Conservation (phyloP, 1,284 basidiomycete species). For the Puccinia coronata region DNA sequence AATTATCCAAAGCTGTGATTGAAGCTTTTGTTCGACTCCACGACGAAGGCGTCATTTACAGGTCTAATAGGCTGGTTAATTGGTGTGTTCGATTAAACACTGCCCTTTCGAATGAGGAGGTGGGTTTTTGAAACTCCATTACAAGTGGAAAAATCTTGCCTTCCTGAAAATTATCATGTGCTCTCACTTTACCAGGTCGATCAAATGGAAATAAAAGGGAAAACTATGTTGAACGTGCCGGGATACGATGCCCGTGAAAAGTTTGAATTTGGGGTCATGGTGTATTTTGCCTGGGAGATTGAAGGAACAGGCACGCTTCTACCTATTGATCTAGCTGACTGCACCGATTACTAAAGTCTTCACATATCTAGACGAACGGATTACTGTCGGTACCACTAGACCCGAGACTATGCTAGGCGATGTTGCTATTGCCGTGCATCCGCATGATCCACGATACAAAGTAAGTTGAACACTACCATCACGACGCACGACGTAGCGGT, state of each 20-base stretch:
- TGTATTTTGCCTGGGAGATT: constrained; percentile 89
- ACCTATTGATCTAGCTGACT: not conserved
- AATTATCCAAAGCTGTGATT: constrained; percentile 79
- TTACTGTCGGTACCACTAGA: constrained; percentile 94
- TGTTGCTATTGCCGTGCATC: constrained; percentile 95
- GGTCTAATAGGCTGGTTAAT: constrained; percentile 95
- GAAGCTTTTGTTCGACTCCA: constrained; percentile 90
- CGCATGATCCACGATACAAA: constrained; percentile 87
- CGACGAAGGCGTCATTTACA: constrained; percentile 91
- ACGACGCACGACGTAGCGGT: not conserved
- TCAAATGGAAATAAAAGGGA: constrained; percentile 84
- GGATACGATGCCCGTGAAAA: constrained; percentile 92
- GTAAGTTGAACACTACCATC: constrained; percentile 52
- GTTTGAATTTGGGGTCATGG: constrained; percentile 96
- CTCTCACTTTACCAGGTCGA: constrained; percentile 70
- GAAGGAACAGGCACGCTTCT: constrained; percentile 70
- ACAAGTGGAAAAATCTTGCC: not conserved
- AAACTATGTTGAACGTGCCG: constrained; percentile 84
- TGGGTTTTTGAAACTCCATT: constrained; percentile 55
- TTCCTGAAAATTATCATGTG: not conserved
- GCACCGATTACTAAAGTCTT: not conserved
- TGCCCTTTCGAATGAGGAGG: constrained; percentile 93
- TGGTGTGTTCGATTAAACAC: constrained; percentile 98
- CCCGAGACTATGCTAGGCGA: constrained; percentile 99
- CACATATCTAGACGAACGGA: constrained; percentile 71